These are phyloP conservation scores for Helichrysum umbraculigerum DNA, from an alignment of 129 eudicot species.

Conservation along the genomic window DNA sequence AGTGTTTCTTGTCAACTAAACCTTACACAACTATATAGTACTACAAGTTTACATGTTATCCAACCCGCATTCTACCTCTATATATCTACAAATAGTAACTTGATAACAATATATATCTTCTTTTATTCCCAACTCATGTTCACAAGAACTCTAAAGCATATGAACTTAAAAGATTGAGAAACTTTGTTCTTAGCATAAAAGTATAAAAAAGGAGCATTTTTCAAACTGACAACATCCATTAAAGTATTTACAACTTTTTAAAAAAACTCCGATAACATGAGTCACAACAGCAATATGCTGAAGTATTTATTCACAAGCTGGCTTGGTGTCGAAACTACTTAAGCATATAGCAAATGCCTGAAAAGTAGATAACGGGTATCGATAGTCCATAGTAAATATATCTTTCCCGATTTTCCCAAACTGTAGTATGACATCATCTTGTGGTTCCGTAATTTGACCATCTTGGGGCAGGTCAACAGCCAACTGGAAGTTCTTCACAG, in stretches of 20 bases:
- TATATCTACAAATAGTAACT: not conserved
- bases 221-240: not conserved
- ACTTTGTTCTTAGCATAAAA: not conserved
- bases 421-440: slow-evolving; percentile 68
- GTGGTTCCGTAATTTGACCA: slow-evolving; percentile 40
- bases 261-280: not conserved
- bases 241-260: not conserved
- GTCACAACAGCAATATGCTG: not conserved
- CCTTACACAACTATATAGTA: not conserved
- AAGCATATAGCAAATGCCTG: slow-evolving; percentile 75
- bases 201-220: not conserved
- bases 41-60: not conserved
- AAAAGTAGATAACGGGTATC: slow-evolving; percentile 70
- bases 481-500: slow-evolving; percentile 81
- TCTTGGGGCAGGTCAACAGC: slow-evolving; percentile 39
- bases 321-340: slow-evolving; percentile 78
- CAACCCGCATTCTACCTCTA: not conserved
- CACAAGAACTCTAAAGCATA: not conserved
- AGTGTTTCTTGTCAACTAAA: not conserved
- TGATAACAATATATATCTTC: not conserved
- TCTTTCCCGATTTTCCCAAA: slow-evolving; percentile 80
- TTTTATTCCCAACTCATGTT: not conserved
- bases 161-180: not conserved
- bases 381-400: slow-evolving; percentile 71
- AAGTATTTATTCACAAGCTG: slow-evolving; percentile 59